Evolutionary conservation across 805 yeast genomes (phyloP).

Genomic region (Wickerhamiella parazyma): DNA sequence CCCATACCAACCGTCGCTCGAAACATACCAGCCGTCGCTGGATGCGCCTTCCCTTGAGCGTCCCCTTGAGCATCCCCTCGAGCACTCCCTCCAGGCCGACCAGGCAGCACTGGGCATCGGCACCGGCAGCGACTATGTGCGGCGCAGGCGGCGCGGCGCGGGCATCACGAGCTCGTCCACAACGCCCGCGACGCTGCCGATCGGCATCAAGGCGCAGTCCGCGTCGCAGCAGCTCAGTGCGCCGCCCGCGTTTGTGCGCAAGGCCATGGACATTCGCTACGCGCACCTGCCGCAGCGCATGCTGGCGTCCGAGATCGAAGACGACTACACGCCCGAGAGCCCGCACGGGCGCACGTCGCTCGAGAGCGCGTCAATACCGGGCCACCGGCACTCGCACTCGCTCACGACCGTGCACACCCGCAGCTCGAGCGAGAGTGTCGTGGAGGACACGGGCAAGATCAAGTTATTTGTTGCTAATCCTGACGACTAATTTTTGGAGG

Average conservation of each 20-base stretch:
- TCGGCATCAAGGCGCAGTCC: conserved; percentile 16
- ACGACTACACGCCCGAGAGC: conserved; percentile 25
- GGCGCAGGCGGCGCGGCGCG: conserved; percentile 20
- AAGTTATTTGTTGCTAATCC: conserved; percentile 30
- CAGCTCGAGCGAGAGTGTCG: conserved; percentile 21
- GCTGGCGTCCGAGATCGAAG: conserved; percentile 65
- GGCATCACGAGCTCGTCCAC: conserved; percentile 21
- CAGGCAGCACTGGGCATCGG: conserved; percentile 20
- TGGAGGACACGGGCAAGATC: conserved; percentile 24
- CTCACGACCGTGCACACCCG: conserved; percentile 4
- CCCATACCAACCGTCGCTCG: no score
- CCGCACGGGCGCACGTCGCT: background rate
- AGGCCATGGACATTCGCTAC: conserved; percentile 28
- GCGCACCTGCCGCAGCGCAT: conserved; percentile 40
- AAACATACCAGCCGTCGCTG: no score
- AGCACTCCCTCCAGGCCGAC: no score
- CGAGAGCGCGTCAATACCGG: background rate
- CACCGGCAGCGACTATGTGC: conserved; percentile 24
- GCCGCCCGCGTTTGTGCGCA: conserved; percentile 22
- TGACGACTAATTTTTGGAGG: conserved; percentile 17
- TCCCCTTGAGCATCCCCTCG: conserved; percentile 2
- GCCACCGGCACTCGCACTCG: conserved; percentile 2
- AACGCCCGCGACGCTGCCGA: conserved; percentile 18
- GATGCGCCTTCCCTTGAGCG: no score
- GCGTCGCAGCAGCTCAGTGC: conserved; percentile 13